Percentiles rank a stretch among this genome's conserved stretches.
These are phyloP conservation scores for Cryptosporidium tyzzeri DNA, from an alignment of 169 alveolate species.

Conservation along the genomic window DNA sequence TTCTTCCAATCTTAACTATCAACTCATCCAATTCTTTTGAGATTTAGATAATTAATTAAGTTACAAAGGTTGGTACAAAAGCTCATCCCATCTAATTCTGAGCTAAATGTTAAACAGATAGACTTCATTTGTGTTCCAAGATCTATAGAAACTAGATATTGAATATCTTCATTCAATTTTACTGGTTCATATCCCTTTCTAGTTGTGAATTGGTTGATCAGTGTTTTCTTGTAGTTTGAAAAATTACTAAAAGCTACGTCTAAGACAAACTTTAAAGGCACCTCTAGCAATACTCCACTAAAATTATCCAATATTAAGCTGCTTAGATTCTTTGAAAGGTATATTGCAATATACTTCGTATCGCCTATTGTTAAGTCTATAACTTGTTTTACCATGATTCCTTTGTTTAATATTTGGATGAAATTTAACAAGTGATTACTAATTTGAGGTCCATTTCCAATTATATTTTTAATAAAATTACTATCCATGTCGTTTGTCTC, in stretches of 20 bases:
- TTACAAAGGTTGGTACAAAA: constrained; percentile 22
- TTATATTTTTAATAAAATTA: background rate
- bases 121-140: constrained; percentile 31
- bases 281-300: constrained; percentile 56
- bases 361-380: constrained; percentile 26
- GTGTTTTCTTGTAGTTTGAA: constrained; percentile 4
- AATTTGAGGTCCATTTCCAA: background rate
- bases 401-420: constrained; percentile 9
- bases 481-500: background rate
- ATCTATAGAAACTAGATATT: constrained; percentile 38
- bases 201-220: background rate
- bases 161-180: constrained; percentile 1
- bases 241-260: constrained; percentile 22
- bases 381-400: constrained; percentile 53
- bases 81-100: constrained; percentile 12
- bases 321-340: constrained; percentile 38
- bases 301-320: constrained; percentile 52
- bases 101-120: constrained; percentile 8
- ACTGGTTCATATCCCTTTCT: constrained; percentile 71
- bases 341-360: constrained; percentile 44
- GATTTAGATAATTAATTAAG: constrained; percentile 3
- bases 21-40: background rate
- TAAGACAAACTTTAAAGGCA: constrained; percentile 40
- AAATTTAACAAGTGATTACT: background rate
- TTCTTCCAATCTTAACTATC: no score